phyloP scores from a whole-genome alignment of 768 basidiomycete species.

The Mycena alexandri region DNA sequence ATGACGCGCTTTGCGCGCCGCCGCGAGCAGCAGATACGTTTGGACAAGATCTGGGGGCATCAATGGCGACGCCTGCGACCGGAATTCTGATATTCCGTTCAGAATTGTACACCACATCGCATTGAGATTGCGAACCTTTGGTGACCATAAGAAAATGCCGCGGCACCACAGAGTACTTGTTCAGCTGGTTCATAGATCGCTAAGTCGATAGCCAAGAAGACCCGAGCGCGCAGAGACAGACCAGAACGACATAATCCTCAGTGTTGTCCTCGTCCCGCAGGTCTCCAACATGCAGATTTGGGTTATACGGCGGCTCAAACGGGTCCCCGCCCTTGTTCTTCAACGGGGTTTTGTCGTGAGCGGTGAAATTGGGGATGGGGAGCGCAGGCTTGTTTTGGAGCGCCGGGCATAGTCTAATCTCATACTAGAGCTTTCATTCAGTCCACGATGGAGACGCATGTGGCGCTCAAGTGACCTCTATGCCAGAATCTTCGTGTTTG shows the following conservation, averaged over 20 bases:
- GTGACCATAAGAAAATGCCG: constrained; percentile 91
- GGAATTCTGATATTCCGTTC: constrained; percentile 64
- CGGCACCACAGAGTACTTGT: constrained; percentile 88
- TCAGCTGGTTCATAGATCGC: constrained; percentile 63
- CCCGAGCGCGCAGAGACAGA: constrained; percentile 50
- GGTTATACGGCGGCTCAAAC: constrained; percentile 89
- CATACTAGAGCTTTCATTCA: constrained; percentile 66
- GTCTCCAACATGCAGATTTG: constrained; percentile 81
- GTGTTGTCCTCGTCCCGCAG: constrained; percentile 71
- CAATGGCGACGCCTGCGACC: constrained; percentile 84
- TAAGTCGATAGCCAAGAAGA: constrained; percentile 4
- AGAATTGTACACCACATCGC: no score
- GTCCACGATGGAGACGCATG: not conserved
- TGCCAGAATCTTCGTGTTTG: constrained; percentile 68
- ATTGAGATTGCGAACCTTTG: constrained; percentile 66
- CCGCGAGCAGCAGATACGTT: constrained; percentile 78
- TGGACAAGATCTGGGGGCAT: constrained; percentile 84
- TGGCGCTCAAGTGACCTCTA: constrained; percentile 63
- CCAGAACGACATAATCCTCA: constrained; percentile 77
- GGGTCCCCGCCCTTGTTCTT: constrained; percentile 65
- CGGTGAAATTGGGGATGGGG: constrained; percentile 57
- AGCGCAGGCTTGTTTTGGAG: constrained; percentile 80
- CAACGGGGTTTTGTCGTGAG: constrained; percentile 20
- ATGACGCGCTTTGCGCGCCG: constrained; percentile 71
- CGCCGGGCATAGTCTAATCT: constrained; percentile 88